Evolutionary conservation across 208 protist species (phyloP).

Genomic region (Angomonas ambiguus): DNA sequence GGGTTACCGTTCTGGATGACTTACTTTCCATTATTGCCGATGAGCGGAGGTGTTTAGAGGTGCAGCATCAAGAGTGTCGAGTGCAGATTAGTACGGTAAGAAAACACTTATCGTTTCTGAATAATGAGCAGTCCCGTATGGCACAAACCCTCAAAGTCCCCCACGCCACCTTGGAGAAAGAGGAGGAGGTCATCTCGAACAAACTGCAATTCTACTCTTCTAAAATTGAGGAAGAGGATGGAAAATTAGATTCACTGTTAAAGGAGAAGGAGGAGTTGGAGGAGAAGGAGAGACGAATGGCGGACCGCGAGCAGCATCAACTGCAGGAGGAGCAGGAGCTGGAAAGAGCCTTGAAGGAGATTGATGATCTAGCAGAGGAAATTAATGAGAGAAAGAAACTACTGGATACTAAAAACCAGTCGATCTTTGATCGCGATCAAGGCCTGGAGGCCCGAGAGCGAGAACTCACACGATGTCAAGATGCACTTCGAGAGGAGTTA

Average conservation of each 20-base stretch:
- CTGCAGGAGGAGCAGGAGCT: constrained; percentile 55
- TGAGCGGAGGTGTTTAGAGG: constrained; percentile 75
- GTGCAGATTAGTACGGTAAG: constrained; percentile 67
- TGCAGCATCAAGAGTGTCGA: constrained; percentile 83
- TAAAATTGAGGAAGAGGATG: constrained; percentile 42
- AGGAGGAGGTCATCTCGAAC: constrained; percentile 44
- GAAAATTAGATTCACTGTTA: constrained; percentile 32
- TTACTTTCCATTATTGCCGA: constrained; percentile 75
- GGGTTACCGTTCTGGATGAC: constrained; percentile 72
- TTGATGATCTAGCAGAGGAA: constrained; percentile 47
- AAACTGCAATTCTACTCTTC: constrained; percentile 30
- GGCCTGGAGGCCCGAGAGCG: constrained; percentile 68
- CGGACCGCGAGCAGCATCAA: constrained; percentile 39
- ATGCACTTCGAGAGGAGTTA: constrained; percentile 62
- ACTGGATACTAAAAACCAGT: constrained; percentile 62
- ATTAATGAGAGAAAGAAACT: constrained; percentile 59
- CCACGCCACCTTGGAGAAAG: constrained; percentile 33
- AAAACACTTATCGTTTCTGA: constrained; percentile 32
- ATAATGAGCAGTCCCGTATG: constrained; percentile 46
- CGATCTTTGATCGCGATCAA: constrained; percentile 62
- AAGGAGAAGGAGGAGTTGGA: constrained; percentile 38
- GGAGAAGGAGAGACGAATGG: constrained; percentile 34
- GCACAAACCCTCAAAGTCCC: constrained; percentile 27
- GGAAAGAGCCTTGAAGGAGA: constrained; percentile 50
- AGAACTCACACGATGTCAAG: constrained; percentile 59